phyloP scores from a whole-genome alignment of 2,329 filamentous ascomycete genomes.

The Aspergillus glaucus region DNA sequence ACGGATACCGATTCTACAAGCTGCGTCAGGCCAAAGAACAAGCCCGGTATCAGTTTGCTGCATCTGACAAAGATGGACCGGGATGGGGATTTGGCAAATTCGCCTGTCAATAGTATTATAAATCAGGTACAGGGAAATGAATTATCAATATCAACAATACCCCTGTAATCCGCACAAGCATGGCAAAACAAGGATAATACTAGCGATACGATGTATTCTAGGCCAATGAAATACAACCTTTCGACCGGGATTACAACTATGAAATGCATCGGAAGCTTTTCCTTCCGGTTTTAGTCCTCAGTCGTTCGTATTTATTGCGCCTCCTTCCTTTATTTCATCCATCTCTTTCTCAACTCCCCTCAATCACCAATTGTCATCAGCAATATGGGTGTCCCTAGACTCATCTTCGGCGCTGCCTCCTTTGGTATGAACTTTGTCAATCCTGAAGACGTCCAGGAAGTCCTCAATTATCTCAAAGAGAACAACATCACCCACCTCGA shows the following conservation, averaged over 20 bases:
- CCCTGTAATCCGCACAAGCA: not conserved
- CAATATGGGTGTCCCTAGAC: not conserved
- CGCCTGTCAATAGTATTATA: not conserved
- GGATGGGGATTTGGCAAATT: not conserved
- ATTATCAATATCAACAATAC: not conserved
- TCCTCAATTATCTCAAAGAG: not conserved
- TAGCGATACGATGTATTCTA: not conserved
- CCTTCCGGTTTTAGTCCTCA: not conserved
- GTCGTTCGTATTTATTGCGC: not conserved
- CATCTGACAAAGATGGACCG: not conserved
- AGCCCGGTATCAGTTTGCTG: not conserved
- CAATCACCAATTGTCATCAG: constrained; percentile 5
- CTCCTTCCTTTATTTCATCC: not conserved
- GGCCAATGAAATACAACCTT: not conserved
- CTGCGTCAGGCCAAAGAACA: not conserved
- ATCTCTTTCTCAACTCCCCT: not conserved
- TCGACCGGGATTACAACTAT: not conserved
- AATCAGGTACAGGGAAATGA: not conserved
- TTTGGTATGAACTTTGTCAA: not conserved
- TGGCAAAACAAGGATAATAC: not conserved
- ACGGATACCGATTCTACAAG: not conserved
- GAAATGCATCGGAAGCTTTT: not conserved
- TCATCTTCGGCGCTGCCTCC: constrained; percentile 1
- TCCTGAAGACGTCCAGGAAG: not conserved
- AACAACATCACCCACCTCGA: not conserved